Percentiles rank a stretch among this genome's conserved stretches.
These are phyloP conservation scores for Lipomyces chichibuensis DNA, from an alignment of 805 yeast genomes.

Conservation along the genomic window DNA sequence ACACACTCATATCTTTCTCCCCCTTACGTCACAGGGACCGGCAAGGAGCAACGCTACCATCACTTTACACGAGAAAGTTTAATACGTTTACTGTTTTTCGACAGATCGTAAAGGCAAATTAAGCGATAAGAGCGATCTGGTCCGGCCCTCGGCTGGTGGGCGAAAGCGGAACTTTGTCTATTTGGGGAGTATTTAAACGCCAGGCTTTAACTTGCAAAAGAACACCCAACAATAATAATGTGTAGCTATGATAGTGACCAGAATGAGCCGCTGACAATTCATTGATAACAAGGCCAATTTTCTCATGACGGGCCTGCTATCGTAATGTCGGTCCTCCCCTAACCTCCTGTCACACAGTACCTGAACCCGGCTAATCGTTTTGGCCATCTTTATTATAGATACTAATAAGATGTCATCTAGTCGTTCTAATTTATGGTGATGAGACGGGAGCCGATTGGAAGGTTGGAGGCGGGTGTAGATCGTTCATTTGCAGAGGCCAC, in stretches of 20 bases:
- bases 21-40: neutral
- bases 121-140: neutral
- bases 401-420: no score
- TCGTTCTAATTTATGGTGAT: no score
- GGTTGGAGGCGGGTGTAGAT: no score
- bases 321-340: neutral
- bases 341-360: no score
- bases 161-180: neutral
- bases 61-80: neutral
- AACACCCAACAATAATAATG: neutral
- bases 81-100: neutral
- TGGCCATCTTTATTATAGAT: no score
- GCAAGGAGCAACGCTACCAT: no score
- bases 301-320: neutral
- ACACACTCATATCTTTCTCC: no score
- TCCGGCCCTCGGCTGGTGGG: neutral
- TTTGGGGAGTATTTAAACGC: neutral
- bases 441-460: no score
- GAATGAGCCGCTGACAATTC: neutral
- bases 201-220: neutral
- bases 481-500: no score
- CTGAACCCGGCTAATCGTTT: no score
- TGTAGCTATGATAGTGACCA: neutral
- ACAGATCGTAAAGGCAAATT: neutral
- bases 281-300: neutral